Evolutionary conservation across 768 basidiomycete species (phyloP).

Genomic region (Leccinum barrowsii): DNA sequence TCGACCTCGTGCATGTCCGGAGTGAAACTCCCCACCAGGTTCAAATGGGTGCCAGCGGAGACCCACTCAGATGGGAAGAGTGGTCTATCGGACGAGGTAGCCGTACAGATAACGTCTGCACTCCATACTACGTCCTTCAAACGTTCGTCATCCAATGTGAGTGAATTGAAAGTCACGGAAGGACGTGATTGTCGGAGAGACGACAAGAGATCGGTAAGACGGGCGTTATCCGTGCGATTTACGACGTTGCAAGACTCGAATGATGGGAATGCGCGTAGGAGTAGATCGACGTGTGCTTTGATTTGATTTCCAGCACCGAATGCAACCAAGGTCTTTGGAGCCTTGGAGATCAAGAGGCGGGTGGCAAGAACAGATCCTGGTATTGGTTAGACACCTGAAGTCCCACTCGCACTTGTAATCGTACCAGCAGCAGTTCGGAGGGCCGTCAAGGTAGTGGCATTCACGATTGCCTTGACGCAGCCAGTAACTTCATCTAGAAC

Average conservation of each 20-base stretch:
- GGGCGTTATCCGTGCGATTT: constrained; percentile 54
- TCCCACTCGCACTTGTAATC: constrained; percentile 2
- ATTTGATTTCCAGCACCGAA: constrained; percentile 78
- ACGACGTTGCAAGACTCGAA: constrained; percentile 55
- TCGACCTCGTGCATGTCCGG: constrained; percentile 80
- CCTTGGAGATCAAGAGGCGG: constrained; percentile 42
- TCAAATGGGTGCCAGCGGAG: constrained; percentile 58
- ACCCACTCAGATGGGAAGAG: constrained; percentile 71
- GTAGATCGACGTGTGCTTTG: constrained; percentile 59
- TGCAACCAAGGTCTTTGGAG: constrained; percentile 48
- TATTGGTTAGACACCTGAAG: background rate
- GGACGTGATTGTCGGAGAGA: constrained; percentile 30
- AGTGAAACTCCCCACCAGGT: constrained; percentile 80
- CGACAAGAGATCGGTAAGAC: constrained; percentile 39
- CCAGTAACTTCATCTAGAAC: constrained; percentile 73
- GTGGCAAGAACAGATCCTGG: constrained; percentile 70
- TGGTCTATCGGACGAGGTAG: constrained; percentile 67
- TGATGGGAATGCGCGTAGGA: constrained; percentile 54
- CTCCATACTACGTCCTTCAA: constrained; percentile 12
- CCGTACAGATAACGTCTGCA: constrained; percentile 58
- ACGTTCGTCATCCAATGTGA: constrained; percentile 7
- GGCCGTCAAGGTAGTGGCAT: constrained; percentile 75
- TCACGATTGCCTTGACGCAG: constrained; percentile 68
- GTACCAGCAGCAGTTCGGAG: constrained; percentile 78
- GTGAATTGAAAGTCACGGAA: constrained; percentile 10